These are phyloP conservation scores for Prunus mume DNA, from an alignment of 306 rosid species.

Conservation along the genomic window DNA sequence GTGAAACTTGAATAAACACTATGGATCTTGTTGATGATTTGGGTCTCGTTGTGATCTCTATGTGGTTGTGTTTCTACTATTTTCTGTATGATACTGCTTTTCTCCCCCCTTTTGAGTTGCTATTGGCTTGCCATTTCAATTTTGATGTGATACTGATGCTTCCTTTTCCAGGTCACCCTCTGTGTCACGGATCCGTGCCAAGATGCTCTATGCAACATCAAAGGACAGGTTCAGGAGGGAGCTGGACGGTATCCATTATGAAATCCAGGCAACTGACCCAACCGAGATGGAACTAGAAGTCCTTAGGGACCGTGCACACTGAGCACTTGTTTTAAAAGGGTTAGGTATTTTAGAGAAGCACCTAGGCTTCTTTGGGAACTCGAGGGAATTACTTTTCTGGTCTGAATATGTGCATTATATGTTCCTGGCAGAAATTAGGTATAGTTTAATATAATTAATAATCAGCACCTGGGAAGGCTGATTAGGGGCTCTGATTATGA, in stretches of 20 bases:
- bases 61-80: neutral
- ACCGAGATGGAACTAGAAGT: slow-evolving; percentile 86
- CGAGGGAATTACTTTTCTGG: slow-evolving; percentile 1
- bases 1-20: neutral
- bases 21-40: neutral
- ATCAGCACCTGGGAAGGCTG: slow-evolving; percentile 61
- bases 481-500: slow-evolving; percentile 45
- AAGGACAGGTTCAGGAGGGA: slow-evolving; percentile 79
- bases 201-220: slow-evolving; percentile 84
- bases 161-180: slow-evolving; percentile 63
- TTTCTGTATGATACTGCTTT: neutral
- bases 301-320: slow-evolving; percentile 63
- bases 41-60: neutral
- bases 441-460: slow-evolving; percentile 31
- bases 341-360: slow-evolving; percentile 25
- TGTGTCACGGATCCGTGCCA: slow-evolving; percentile 66
- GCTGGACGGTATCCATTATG: slow-evolving; percentile 78
- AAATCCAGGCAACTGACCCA: slow-evolving; percentile 84
- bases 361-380: slow-evolving; percentile 35
- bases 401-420: slow-evolving; percentile 24
- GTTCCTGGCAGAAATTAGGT: slow-evolving; percentile 22
- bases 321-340: slow-evolving; percentile 30
- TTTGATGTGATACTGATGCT: neutral
- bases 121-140: slow-evolving; percentile 2
- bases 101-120: neutral